Percentiles rank a stretch among this genome's conserved stretches.
These are phyloP conservation scores for Phaeoacremonium minimum DNA, from an alignment of 2,329 filamentous ascomycete genomes.

Conservation along the genomic window DNA sequence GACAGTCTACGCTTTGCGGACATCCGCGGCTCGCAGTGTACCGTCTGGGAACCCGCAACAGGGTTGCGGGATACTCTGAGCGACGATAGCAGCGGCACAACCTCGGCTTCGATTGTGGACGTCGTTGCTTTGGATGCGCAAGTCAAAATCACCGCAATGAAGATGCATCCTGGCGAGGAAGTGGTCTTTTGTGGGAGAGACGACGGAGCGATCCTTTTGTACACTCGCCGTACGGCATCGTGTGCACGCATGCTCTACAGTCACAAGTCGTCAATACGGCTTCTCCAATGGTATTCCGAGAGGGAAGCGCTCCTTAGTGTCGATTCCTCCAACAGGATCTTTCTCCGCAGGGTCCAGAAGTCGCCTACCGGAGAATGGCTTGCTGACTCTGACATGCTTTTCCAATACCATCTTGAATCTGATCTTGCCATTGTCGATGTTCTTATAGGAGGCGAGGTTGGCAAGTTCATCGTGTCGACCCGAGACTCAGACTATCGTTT, in stretches of 20 bases:
- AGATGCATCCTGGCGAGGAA: constrained; percentile 14
- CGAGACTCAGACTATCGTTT: constrained; percentile 16
- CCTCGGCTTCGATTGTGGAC: constrained; percentile 16
- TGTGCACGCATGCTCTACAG: constrained; percentile 18
- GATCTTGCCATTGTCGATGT: constrained; percentile 12
- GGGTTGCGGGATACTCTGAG: constrained; percentile 17
- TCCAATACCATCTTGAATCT: constrained; percentile 12
- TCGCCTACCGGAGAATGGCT: constrained; percentile 7
- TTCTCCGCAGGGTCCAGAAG: constrained; percentile 11
- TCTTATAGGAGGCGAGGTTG: constrained; percentile 10
- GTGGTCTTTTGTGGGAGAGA: constrained; percentile 28
- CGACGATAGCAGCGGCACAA: constrained; percentile 18
- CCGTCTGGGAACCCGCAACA: constrained; percentile 28
- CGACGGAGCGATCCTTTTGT: constrained; percentile 26
- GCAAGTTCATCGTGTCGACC: constrained; percentile 11
- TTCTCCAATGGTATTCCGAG: constrained; percentile 18
- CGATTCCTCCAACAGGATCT: constrained; percentile 19
- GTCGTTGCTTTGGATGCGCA: constrained; percentile 15
- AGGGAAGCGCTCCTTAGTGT: constrained; percentile 19
- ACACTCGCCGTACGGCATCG: constrained; percentile 18
- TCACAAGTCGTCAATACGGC: constrained; percentile 21
- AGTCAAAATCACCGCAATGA: constrained; percentile 22
- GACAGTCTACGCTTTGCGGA: constrained; percentile 28
- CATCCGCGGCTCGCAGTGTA: constrained; percentile 26
- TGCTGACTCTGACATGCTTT: constrained; percentile 3